These are phyloP conservation scores for Penicillium expansum DNA, from an alignment of 2,329 filamentous ascomycete genomes.

Conservation along the genomic window DNA sequence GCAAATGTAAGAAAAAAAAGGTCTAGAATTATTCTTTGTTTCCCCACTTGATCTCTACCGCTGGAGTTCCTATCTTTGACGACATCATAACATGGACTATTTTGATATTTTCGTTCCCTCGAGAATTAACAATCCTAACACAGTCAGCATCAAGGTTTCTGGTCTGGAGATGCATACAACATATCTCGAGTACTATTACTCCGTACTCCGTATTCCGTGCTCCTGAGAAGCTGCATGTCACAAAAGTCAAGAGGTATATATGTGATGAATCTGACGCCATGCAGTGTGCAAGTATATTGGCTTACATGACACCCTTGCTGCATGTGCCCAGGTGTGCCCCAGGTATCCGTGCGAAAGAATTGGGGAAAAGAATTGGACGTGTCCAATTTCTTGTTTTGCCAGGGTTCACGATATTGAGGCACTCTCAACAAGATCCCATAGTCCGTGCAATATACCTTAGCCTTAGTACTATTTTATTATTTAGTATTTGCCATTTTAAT, in stretches of 20 bases:
- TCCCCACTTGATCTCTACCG: not conserved
- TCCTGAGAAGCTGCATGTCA: constrained; percentile 8
- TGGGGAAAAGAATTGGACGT: not conserved
- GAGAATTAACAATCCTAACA: not conserved
- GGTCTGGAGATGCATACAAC: not conserved
- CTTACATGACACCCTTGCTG: constrained; percentile 4
- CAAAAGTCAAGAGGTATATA: not conserved
- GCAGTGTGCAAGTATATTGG: not conserved
- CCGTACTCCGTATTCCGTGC: not conserved
- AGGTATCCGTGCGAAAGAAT: not conserved
- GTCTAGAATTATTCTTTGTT: not conserved
- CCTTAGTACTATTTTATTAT: too few relatives aligned
- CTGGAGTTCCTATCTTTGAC: not conserved
- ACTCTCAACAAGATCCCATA: not conserved
- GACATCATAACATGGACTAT: not conserved
- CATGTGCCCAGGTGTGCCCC: not conserved
- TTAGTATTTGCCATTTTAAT: not conserved
- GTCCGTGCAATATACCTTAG: not conserved
- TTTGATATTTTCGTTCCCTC: not conserved
- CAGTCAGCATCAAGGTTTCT: not conserved
- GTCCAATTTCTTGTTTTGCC: not conserved
- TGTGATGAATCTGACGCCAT: constrained; percentile 3
- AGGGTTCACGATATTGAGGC: not conserved
- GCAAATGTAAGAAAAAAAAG: not conserved
- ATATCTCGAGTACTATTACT: not conserved